These are phyloP conservation scores for Cnidoscolus chayamansa DNA, from an alignment of 441 rosid species.

Conservation along the genomic window DNA sequence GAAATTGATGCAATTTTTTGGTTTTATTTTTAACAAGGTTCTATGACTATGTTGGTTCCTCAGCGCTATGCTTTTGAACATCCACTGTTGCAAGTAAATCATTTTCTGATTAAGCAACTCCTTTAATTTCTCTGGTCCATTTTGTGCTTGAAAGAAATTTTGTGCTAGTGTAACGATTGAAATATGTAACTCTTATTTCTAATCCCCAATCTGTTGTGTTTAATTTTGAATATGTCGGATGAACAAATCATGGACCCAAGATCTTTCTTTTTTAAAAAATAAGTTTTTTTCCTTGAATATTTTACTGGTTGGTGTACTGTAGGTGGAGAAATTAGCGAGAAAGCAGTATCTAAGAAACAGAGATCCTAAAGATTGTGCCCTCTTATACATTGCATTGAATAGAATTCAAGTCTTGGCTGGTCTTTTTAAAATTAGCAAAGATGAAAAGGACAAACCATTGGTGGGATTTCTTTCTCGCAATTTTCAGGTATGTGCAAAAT, in stretches of 20 bases:
- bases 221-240: neutral
- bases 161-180: neutral
- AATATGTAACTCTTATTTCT: neutral
- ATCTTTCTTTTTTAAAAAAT: neutral
- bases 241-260: neutral
- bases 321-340: slow-evolving; percentile 94
- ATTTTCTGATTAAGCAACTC: neutral
- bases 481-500: slow-evolving; percentile 65
- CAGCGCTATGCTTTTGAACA: neutral
- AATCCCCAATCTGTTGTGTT: neutral
- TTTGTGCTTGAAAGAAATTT: neutral
- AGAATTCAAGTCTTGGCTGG: slow-evolving; percentile 96
- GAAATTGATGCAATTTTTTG: too few relatives aligned
- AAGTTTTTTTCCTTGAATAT: neutral
- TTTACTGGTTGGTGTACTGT: slow-evolving; percentile 31
- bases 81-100: slow-evolving; percentile 7
- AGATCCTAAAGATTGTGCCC: slow-evolving; percentile 92
- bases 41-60: too few relatives aligned
- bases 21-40: too few relatives aligned
- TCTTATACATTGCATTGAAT: slow-evolving; percentile 79
- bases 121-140: neutral
- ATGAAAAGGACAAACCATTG: slow-evolving; percentile 91
- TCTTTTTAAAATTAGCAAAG: slow-evolving; percentile 84
- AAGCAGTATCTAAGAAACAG: slow-evolving; percentile 70
- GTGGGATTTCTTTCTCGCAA: slow-evolving; percentile 90